Evolutionary conservation across 163 green algal species (phyloP), one percentile per base, ranked within the genome.

Genomic region (Trebouxia gelatinosa): DNA sequence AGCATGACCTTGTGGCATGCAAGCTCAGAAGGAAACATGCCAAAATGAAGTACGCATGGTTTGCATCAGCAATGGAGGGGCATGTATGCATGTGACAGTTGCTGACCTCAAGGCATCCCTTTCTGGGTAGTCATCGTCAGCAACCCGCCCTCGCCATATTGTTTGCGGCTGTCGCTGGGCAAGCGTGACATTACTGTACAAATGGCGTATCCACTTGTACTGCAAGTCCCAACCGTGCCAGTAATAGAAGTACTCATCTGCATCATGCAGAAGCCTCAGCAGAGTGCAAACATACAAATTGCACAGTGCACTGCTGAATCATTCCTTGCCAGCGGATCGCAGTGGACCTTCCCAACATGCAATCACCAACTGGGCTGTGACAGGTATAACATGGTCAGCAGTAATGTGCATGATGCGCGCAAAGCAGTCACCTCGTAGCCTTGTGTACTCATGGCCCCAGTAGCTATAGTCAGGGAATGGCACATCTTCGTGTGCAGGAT

Each of bases 391-490:
- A n/a, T n/a, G n/a, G n/a, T n/a, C n/a, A n/a, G n/a, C n/a, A n/a
- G n/a, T n/a, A n/a, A n/a, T n/a, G n/a, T n/a, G n/a, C n/a, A n/a
- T n/a, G n/a, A n/a, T n/a, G n/a, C n/a, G n/a, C n/a, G n/a, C n/a
- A n/a, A n/a, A n/a, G n/a, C n/a, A n/a, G n/a, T n/a, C 58, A 84
- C 80, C 80, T 61, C 65, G 48, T 17, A 84, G 80, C 6, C 67
- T 50, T 23, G 46, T 61, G 65, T 86, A 82, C 72, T 89, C 85
- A 72, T 86, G 74, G 26, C 85, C 85, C 68, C 75, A 87, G 72
- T 84, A 89, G 32, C 80, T 78, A 66, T 79, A 84, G 81, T 89
- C 85, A 43, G 85, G 83, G n/a, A 87, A 83, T 43, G 81, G 75
- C 9, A 89, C 72, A 64, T 89, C 85, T 26, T 34, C 6, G 39